Conservation (phyloP, 495 filamentous ascomycete genomes). For the Penicillium maclennaniae region DNA sequence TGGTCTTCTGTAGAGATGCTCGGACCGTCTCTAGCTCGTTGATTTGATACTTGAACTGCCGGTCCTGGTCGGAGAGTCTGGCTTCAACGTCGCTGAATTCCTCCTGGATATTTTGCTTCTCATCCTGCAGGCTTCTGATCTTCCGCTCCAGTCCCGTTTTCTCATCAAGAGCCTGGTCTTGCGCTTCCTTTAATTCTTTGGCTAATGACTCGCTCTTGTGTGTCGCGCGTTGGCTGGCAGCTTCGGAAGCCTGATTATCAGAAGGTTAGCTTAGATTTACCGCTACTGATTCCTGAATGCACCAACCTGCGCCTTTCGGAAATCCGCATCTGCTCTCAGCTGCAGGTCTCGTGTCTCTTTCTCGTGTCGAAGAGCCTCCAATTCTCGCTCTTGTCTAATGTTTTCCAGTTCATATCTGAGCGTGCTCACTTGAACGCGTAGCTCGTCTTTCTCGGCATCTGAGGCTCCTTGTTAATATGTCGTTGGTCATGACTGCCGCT, state of each 20-base stretch:
- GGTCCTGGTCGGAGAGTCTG: constrained; percentile 64
- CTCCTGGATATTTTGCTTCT: constrained; percentile 67
- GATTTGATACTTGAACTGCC: constrained; percentile 64
- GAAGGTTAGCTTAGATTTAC: constrained; percentile 7
- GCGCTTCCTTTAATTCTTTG: constrained; percentile 65
- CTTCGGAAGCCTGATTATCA: constrained; percentile 53
- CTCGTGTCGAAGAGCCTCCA: constrained; percentile 69
- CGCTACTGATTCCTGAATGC: not conserved
- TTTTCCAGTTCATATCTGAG: constrained; percentile 67
- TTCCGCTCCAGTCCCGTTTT: constrained; percentile 68
- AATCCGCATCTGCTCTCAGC: constrained; percentile 75
- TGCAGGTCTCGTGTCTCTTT: constrained; percentile 76
- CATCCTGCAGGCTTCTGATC: constrained; percentile 65
- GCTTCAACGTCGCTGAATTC: constrained; percentile 72
- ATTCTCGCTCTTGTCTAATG: constrained; percentile 80
- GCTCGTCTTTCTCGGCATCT: constrained; percentile 59
- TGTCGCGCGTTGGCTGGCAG: constrained; percentile 60
- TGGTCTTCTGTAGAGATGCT: constrained; percentile 58
- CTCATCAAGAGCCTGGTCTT: constrained; percentile 62
- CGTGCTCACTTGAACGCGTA: constrained; percentile 64
- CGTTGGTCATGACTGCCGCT: not conserved
- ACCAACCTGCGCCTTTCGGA: constrained; percentile 68
- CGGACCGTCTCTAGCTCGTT: constrained; percentile 70
- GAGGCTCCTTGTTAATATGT: constrained; percentile 7
- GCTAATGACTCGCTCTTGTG: constrained; percentile 69